phyloP scores from a whole-genome alignment of 257 asterid species.

The Scutellaria galericulata region DNA sequence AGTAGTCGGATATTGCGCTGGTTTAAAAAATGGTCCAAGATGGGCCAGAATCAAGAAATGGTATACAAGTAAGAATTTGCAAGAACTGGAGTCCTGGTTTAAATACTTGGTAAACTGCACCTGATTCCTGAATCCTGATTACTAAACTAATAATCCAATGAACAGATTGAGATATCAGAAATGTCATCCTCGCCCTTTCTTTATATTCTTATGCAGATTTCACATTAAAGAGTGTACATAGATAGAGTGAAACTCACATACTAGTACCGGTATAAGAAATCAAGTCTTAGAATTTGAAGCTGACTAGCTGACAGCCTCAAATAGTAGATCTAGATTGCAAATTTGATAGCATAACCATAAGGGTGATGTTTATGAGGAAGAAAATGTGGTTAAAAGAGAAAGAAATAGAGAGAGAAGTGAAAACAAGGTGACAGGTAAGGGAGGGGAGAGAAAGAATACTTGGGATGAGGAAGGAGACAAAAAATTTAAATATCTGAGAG shows the following conservation, averaged over 20 bases:
- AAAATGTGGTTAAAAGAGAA: neutral
- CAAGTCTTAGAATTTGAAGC: neutral
- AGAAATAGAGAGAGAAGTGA: neutral
- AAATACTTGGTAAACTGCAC: neutral
- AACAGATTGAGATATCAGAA: neutral
- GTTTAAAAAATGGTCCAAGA: neutral
- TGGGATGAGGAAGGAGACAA: too few species aligned
- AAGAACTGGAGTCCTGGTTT: neutral
- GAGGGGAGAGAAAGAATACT: neutral
- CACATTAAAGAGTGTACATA: neutral
- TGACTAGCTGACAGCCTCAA: neutral
- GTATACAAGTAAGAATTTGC: neutral
- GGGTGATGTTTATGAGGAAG: neutral
- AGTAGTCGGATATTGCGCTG: neutral
- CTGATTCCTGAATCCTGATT: neutral
- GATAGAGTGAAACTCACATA: neutral
- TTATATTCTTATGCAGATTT: neutral
- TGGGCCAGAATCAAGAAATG: neutral
- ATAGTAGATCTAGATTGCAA: neutral
- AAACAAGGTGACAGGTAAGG: too few species aligned
- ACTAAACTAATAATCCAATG: neutral
- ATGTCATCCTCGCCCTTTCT: neutral
- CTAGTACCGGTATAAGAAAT: neutral
- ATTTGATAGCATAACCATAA: neutral
- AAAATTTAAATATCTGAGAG: too few species aligned